Evolutionary conservation across 805 yeast genomes (phyloP), one percentile per base, ranked within the genome.

Genomic region (Ogataea populi-albae): DNA sequence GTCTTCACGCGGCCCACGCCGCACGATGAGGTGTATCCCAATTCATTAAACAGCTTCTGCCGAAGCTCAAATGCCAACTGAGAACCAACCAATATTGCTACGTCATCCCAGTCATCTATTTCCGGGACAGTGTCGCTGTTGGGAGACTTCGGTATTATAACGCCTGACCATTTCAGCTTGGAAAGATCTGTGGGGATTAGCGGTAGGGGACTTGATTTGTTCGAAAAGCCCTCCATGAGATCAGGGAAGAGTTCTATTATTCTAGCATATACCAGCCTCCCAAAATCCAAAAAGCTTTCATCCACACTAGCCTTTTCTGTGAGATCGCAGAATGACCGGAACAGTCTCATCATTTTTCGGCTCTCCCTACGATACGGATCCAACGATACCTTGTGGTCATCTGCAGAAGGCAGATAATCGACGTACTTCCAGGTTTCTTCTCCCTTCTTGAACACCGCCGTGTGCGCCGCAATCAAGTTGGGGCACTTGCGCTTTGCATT

Each of bases 261-360:
- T 33, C 55, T 62, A 1, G 55, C 40, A 47, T 74, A 70, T 0
- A 86, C 75, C 17, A 75, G 47, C 24, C 83, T 64, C 0, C 97
- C 96, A 26, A 93, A 58, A 61, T 93, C 97, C 47, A 93, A 46
- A 54, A 83, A 93, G 32, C 88, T 80, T 61, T 93, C 98, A 61
- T 93, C 98, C 14, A 89, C 93, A 61, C 97, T 87, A 0, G 96
- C 98, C 62, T 89, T 89, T 57, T 93, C 96, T 1, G 87, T 86
- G 11, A 71, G 49, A 38, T 77, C 81, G 54, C 91, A 85, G 40
- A 70, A 66, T 6, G 64, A 55, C 37, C 73, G 72, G 49, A 93
- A 71, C 0, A 91, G 63, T 23, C 75, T 66, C 53, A 87, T 68
- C 40, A 93, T 80, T 58, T 83, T 85, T 12, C 95, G 66, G 40